Base-by-base conservation (phyloP, 805 yeast genomes). In the Spathaspora boniae region DNA sequence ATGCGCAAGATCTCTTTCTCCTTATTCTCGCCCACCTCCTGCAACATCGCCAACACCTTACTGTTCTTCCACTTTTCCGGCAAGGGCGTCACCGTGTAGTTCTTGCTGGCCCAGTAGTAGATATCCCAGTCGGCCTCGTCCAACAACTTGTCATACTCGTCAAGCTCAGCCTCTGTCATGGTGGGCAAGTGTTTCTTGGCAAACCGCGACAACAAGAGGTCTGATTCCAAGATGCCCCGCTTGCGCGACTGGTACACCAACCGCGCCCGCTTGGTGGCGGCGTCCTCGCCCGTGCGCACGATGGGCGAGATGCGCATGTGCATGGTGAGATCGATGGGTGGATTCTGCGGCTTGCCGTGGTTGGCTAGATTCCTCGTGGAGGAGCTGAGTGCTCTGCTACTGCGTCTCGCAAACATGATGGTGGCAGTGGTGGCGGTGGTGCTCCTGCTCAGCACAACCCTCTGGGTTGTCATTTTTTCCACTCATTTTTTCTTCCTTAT, bases 121-220 rank as follows among this genome's bases (percentile, higher is more conserved):
- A 93, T 89, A 60, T 93, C 98, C 98, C 98, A 93, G 60, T 93
- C 98, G n/a, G 91, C 77, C 60, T 91, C 95, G 58, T 93, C 95
- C 54, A 93, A 70, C 39, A 93, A 62, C 38, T 70, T 56, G 53
- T 91, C 97, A 58, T 86, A 93, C 58, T 93, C 98, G 31, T 78
- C 82, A 36, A 93, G 66, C 60, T 87, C 83, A 36, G 70, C 81
- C 41, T 65, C 59, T 9, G 72, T 67, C 68, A 93, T 73, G 0
- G 54, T 53, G 25, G 70, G 60, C 44, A 93, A 65, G 53, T 85
- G 76, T 52, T 74, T 75, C 51, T 87, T 79, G 18, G 98, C 95
- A 60, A 89, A 93, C 40, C 88, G 73, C 14, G 93, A 80, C 40
- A 93, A 70, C 29, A 93, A 65, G 48, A 93, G 65, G 56, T 93